These are phyloP conservation scores for Starmerella ratchasimensis DNA, from an alignment of 805 yeast species.

Conservation along the genomic window DNA sequence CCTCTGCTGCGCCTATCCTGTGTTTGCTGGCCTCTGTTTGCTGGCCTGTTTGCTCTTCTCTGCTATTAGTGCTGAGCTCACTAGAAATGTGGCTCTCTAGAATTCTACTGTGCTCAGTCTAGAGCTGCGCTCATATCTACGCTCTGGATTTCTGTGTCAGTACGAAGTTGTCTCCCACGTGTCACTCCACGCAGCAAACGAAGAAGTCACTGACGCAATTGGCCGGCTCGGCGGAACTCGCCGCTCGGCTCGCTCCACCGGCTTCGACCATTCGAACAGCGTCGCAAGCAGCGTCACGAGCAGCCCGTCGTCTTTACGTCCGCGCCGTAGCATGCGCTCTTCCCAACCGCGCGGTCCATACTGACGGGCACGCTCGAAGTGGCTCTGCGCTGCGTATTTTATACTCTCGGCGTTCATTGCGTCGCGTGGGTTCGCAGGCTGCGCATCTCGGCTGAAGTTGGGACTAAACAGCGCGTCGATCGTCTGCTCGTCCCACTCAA, in stretches of 20 bases:
- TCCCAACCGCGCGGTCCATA: constrained; percentile 17
- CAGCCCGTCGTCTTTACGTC: constrained; percentile 1
- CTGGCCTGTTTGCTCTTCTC: too few relatives aligned
- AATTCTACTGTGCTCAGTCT: too few relatives aligned
- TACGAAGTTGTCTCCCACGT: constrained; percentile 6
- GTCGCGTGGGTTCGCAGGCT: neutral
- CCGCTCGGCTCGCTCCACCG: neutral
- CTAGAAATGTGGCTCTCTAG: too few relatives aligned
- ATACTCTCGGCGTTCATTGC: neutral
- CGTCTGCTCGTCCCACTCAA: constrained; percentile 26
- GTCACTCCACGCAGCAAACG: constrained; percentile 7
- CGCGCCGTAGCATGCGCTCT: constrained; percentile 3
- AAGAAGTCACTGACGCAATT: constrained; percentile 5
- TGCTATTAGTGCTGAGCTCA: too few relatives aligned
- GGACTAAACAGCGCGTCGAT: constrained; percentile 27
- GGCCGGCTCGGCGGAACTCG: neutral
- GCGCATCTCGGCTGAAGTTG: constrained; percentile 16
- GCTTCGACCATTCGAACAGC: constrained; percentile 4
- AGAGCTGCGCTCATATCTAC: too few relatives aligned
- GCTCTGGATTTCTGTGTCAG: too few relatives aligned
- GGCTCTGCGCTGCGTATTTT: neutral
- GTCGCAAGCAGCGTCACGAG: constrained; percentile 4
- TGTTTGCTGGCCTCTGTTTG: too few relatives aligned
- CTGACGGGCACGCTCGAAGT: constrained; percentile 7
- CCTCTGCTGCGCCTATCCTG: too few relatives aligned